Evolutionary conservation across 805 yeast genomes (phyloP).

Genomic region (Sugiyamaella marilandica): DNA sequence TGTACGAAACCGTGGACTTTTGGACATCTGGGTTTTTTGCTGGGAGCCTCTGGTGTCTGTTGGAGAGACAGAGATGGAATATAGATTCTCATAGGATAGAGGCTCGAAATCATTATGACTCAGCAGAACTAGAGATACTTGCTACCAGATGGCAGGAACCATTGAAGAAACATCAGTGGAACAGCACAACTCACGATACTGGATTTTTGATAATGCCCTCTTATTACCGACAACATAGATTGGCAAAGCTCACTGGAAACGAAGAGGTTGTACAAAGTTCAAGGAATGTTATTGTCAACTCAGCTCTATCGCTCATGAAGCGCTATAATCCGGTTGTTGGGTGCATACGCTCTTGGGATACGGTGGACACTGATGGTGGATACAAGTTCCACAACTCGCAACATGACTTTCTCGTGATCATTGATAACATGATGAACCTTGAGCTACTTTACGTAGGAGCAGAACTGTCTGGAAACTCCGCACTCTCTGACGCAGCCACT

Average conservation of each 20-base stretch:
- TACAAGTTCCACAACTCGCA: constrained; percentile 20
- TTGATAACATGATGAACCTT: constrained; percentile 28
- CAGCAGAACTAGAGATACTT: neutral
- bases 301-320: constrained; percentile 30
- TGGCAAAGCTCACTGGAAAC: constrained; percentile 17
- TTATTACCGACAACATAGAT: constrained; percentile 23
- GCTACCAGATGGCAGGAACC: constrained; percentile 14
- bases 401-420: constrained; percentile 30
- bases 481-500: constrained; percentile 29
- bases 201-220: constrained; percentile 32
- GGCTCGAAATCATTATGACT: neutral
- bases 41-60: constrained; percentile 16
- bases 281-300: constrained; percentile 21
- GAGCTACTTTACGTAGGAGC: constrained; percentile 31
- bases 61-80: constrained; percentile 12
- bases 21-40: constrained; percentile 25
- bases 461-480: constrained; percentile 27
- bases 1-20: constrained; percentile 18
- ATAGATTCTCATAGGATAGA: neutral
- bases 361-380: constrained; percentile 18
- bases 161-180: constrained; percentile 14
- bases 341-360: constrained; percentile 31
- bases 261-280: constrained; percentile 14
- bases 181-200: constrained; percentile 31
- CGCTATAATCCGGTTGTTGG: constrained; percentile 27